Evolutionary conservation across 116 monocot genomes (phyloP).

Genomic region (Cymodocea nodosa): DNA sequence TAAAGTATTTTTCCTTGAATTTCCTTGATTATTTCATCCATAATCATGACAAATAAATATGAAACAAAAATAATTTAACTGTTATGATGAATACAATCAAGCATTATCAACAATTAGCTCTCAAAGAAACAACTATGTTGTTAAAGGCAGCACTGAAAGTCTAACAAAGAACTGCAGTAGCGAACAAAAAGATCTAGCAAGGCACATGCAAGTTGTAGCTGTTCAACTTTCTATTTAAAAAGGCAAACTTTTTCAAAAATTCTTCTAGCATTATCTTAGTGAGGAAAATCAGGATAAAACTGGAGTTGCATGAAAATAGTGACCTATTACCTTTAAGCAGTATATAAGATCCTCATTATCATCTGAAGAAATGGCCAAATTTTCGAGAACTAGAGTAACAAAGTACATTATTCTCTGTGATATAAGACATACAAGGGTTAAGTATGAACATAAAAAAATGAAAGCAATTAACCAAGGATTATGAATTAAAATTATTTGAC

Average conservation of each 20-base stretch:
- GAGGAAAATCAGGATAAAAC: neutral
- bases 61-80: too few relatives aligned
- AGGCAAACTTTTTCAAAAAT: neutral
- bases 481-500: too few relatives aligned
- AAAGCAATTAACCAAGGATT: too few relatives aligned
- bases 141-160: too few relatives aligned
- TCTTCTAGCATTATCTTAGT: neutral
- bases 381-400: conserved; percentile 81
- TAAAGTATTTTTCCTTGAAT: too few relatives aligned
- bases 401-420: conserved; percentile 94
- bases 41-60: too few relatives aligned
- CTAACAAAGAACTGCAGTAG: too few relatives aligned
- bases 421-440: conserved; percentile 2
- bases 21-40: too few relatives aligned
- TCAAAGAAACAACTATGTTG: too few relatives aligned
- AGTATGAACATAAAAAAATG: neutral
- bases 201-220: neutral
- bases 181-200: neutral
- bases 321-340: conserved; percentile 70
- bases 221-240: neutral
- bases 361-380: conserved; percentile 82
- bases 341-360: conserved; percentile 90
- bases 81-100: too few relatives aligned
- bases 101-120: too few relatives aligned
- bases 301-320: neutral